Conservation (phyloP, 305 asterid genomes). For the Plantago coronopus region DNA sequence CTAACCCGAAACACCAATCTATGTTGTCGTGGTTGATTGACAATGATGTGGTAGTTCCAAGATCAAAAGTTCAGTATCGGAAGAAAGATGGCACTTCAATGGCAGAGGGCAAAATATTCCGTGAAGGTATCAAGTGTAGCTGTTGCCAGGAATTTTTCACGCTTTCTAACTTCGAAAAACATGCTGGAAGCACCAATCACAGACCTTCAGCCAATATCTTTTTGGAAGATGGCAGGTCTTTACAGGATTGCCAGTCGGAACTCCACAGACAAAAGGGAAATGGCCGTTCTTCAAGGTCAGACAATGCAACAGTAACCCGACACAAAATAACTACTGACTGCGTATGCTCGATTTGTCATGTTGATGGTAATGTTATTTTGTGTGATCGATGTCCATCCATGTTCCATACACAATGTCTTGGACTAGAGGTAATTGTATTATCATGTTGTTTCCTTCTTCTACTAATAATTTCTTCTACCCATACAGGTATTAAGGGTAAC, state of each 20-base stretch:
- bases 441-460: conserved; percentile 2
- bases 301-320: conserved; percentile 23
- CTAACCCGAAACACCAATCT: conserved; percentile 51
- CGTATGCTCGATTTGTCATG: conserved; percentile 79
- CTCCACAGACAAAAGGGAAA: conserved; percentile 28
- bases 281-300: conserved; percentile 25
- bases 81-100: conserved; percentile 26
- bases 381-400: conserved; percentile 94
- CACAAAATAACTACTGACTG: conserved; percentile 41
- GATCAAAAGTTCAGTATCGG: conserved; percentile 61
- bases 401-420: conserved; percentile 73
- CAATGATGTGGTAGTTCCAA: conserved; percentile 52
- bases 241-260: conserved; percentile 60
- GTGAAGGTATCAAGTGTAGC: conserved; percentile 78
- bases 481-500: not conserved
- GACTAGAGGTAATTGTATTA: conserved; percentile 53
- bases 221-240: conserved; percentile 76
- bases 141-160: conserved; percentile 57
- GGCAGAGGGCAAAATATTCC: conserved; percentile 67
- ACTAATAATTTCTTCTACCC: too few species aligned
- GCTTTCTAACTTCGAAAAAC: conserved; percentile 59
- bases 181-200: conserved; percentile 61
- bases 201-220: conserved; percentile 66
- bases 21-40: conserved; percentile 75
- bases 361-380: conserved; percentile 74